Conservation (phyloP, 306 rosid genomes). For the Cucurbita maxima region DNA sequence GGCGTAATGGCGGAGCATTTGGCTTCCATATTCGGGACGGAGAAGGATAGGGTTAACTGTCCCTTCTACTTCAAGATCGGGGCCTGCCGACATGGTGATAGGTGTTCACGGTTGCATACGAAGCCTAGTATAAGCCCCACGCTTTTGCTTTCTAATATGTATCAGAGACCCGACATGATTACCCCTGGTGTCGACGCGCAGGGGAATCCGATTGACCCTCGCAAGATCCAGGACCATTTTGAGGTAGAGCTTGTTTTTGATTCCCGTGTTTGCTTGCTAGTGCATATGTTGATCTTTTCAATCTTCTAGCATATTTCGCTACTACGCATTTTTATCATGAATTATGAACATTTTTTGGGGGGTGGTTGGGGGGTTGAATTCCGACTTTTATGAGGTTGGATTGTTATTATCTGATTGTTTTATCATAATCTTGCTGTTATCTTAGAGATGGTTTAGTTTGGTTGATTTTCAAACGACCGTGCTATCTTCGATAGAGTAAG, state of each 20-base stretch:
- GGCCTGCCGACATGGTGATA: constrained; percentile 65
- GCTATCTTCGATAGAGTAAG: background rate
- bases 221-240: constrained; percentile 40
- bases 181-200: constrained; percentile 54
- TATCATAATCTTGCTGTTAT: background rate
- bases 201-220: constrained; percentile 48
- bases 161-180: constrained; percentile 66
- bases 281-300: background rate
- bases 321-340: background rate
- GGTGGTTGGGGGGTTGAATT: no score
- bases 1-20: constrained; percentile 50
- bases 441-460: background rate
- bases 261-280: no score
- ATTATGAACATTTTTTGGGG: no score
- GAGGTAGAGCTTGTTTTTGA: constrained; percentile 12
- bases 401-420: background rate
- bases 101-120: constrained; percentile 56
- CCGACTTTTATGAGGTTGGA: no score
- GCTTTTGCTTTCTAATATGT: constrained; percentile 52
- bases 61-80: constrained; percentile 78
- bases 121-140: constrained; percentile 69
- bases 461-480: background rate
- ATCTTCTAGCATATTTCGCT: background rate
- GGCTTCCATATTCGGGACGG: constrained; percentile 63
- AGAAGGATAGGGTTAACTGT: constrained; percentile 66